Percentiles rank a stretch among this genome's conserved stretches.
Conservation (phyloP, 345 rosid species). For the Microcos paniculata region DNA sequence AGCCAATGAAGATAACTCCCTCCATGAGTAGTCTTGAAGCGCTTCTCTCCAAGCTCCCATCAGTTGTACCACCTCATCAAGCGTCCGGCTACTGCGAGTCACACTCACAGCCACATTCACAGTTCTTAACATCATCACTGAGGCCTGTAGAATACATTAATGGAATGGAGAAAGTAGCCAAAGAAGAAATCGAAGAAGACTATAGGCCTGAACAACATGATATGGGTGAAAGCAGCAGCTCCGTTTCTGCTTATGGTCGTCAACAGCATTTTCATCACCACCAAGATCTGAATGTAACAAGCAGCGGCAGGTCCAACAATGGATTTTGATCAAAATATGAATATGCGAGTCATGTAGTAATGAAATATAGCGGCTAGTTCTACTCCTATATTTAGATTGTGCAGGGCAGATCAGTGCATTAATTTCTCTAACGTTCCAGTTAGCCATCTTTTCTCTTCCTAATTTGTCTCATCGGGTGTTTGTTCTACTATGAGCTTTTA, state of each 20-base stretch:
- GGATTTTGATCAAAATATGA: conserved; percentile 6
- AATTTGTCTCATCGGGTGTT: not conserved
- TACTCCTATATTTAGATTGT: not conserved
- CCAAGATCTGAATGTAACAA: conserved; percentile 28
- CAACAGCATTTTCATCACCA: conserved; percentile 36
- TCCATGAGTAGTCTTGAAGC: conserved; percentile 99
- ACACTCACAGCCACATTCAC: conserved; percentile 25
- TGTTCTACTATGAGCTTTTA: not conserved
- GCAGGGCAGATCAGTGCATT: conserved; percentile 7
- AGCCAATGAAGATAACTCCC: conserved; percentile 64
- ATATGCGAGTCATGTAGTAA: too few relatives aligned
- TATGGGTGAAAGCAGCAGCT: conserved; percentile 46
- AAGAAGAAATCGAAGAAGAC: conserved; percentile 51
- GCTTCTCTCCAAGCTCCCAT: conserved; percentile 92
- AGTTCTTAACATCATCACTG: conserved; percentile 17
- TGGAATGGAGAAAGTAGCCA: conserved; percentile 33
- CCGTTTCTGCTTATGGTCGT: conserved; percentile 33
- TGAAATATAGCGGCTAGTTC: not conserved
- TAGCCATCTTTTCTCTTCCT: not conserved
- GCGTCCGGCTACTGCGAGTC: conserved; percentile 25
- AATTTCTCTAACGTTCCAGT: not conserved
- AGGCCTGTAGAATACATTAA: conserved; percentile 22
- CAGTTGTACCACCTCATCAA: conserved; percentile 61
- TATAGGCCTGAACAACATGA: conserved; percentile 25
- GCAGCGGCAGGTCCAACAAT: conserved; percentile 11